phyloP scores from a whole-genome alignment of 1,139 yeast genomes.

The Nakaseomyces glabratus region DNA sequence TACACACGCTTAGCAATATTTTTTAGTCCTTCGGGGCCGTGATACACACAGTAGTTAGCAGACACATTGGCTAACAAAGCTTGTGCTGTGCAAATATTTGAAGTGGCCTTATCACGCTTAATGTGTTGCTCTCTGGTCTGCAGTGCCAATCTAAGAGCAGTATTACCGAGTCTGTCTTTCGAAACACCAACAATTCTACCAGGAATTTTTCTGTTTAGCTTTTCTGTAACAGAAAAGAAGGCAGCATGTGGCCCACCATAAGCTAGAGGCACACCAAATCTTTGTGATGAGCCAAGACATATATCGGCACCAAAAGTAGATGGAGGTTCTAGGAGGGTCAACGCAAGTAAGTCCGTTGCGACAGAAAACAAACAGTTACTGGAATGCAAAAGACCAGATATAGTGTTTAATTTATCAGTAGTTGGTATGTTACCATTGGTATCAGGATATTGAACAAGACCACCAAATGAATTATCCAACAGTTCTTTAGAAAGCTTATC shows the following conservation, averaged over 20 bases:
- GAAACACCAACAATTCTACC: conserved; percentile 93
- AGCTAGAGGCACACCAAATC: conserved; percentile 97
- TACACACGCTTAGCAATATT: conserved; percentile 71
- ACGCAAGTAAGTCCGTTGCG: conserved; percentile 84
- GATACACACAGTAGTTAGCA: conserved; percentile 93
- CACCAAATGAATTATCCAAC: conserved; percentile 48
- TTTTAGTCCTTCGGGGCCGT: conserved; percentile 85
- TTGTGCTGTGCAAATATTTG: conserved; percentile 96
- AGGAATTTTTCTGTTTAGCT: conserved; percentile 84
- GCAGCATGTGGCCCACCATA: conserved; percentile 99
- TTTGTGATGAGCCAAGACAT: conserved; percentile 84
- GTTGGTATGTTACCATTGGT: conserved; percentile 68
- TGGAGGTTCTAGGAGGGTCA: conserved; percentile 80
- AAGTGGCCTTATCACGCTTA: conserved; percentile 94
- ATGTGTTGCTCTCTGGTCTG: conserved; percentile 98
- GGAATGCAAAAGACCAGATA: conserved; percentile 59
- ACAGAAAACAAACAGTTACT: conserved; percentile 71
- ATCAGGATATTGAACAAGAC: conserved; percentile 81
- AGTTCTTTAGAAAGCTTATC: conserved; percentile 10
- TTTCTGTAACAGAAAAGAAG: conserved; percentile 75
- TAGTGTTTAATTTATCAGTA: conserved; percentile 38
- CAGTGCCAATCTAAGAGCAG: conserved; percentile 82
- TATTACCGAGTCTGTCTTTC: conserved; percentile 82
- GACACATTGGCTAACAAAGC: conserved; percentile 92
- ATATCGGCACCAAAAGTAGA: conserved; percentile 83